A percentile compares a stretch with the other conserved stretches of the same genome.
These are phyloP conservation scores for Leishmania aethiopica DNA, from an alignment of 208 protist species.

Conservation along the genomic window DNA sequence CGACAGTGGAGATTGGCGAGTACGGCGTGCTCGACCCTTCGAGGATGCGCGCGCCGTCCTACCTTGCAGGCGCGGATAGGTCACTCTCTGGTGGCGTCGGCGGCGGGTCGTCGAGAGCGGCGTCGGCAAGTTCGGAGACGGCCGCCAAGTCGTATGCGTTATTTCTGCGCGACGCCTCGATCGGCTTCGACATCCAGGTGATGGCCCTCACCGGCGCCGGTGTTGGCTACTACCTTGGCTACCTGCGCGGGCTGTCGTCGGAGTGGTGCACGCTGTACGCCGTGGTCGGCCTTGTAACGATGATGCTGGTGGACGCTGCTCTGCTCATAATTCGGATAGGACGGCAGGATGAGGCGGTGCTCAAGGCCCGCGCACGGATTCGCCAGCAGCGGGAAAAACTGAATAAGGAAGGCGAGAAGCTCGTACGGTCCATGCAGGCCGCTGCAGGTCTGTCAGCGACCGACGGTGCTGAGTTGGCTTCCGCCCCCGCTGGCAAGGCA, in stretches of 20 bases:
- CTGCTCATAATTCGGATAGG: conserved; percentile 65
- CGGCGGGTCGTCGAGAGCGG: no score
- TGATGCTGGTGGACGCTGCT: conserved; percentile 79
- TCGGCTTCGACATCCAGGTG: conserved; percentile 78
- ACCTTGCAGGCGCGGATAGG: background rate
- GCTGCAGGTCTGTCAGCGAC: background rate
- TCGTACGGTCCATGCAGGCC: conserved; percentile 29
- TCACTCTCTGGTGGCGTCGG: background rate
- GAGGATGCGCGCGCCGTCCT: conserved; percentile 11
- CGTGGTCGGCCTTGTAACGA: conserved; percentile 55
- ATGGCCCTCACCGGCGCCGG: conserved; percentile 70
- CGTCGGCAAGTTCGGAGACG: background rate
- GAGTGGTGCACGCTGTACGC: conserved; percentile 66
- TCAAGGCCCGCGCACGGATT: conserved; percentile 28
- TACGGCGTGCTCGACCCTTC: conserved; percentile 40
- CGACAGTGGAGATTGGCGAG: conserved; percentile 25
- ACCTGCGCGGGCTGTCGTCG: conserved; percentile 46
- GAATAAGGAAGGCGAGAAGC: conserved; percentile 11
- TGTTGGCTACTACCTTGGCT: conserved; percentile 74
- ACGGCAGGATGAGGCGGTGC: conserved; percentile 49
- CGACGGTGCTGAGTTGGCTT: background rate
- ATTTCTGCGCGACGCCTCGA: conserved; percentile 62
- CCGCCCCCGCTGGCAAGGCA: background rate
- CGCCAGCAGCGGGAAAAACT: conserved; percentile 25
- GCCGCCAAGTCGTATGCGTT: conserved; percentile 40